Evolutionary conservation across 2,329 filamentous ascomycete species (phyloP).

Genomic region (Aspergillus flavus): DNA sequence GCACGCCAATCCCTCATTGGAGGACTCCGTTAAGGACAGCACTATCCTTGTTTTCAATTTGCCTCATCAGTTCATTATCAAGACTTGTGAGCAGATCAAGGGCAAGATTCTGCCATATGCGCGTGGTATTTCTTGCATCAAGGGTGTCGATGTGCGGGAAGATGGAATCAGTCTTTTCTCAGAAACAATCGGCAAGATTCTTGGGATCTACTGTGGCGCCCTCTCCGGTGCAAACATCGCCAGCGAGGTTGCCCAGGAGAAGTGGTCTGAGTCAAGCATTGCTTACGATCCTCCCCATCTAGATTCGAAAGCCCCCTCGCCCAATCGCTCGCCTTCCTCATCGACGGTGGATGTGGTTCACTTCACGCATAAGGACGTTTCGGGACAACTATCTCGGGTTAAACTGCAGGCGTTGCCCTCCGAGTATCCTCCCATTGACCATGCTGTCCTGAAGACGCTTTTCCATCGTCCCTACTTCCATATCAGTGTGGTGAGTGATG

Average conservation of each 20-base stretch:
- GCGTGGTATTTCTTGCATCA: slow-evolving; percentile 94
- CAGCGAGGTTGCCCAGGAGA: slow-evolving; percentile 89
- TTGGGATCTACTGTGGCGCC: slow-evolving; percentile 96
- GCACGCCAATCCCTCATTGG: slow-evolving; percentile 47
- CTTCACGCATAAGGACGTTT: slow-evolving; percentile 68
- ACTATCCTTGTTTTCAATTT: slow-evolving; percentile 96
- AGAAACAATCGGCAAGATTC: slow-evolving; percentile 85
- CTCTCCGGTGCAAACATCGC: slow-evolving; percentile 96
- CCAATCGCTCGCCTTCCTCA: slow-evolving; percentile 54
- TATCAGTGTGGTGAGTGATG: slow-evolving; percentile 88
- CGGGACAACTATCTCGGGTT: slow-evolving; percentile 67
- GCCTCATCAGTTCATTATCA: slow-evolving; percentile 85
- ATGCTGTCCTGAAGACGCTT: slow-evolving; percentile 77
- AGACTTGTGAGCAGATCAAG: slow-evolving; percentile 79
- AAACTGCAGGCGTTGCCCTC: slow-evolving; percentile 74
- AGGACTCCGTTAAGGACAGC: slow-evolving; percentile 77
- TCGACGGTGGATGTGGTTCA: slow-evolving; percentile 54
- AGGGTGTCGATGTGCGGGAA: slow-evolving; percentile 91
- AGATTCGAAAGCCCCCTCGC: slow-evolving; percentile 77
- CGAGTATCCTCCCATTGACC: slow-evolving; percentile 85
- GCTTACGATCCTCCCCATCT: slow-evolving; percentile 91
- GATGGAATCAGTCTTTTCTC: slow-evolving; percentile 87
- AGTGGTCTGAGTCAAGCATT: slow-evolving; percentile 96
- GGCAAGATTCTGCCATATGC: slow-evolving; percentile 91
- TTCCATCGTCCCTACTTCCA: slow-evolving; percentile 99